phyloP scores from a whole-genome alignment of 352 stramenopile genomes.

The Pythium dissimile region DNA sequence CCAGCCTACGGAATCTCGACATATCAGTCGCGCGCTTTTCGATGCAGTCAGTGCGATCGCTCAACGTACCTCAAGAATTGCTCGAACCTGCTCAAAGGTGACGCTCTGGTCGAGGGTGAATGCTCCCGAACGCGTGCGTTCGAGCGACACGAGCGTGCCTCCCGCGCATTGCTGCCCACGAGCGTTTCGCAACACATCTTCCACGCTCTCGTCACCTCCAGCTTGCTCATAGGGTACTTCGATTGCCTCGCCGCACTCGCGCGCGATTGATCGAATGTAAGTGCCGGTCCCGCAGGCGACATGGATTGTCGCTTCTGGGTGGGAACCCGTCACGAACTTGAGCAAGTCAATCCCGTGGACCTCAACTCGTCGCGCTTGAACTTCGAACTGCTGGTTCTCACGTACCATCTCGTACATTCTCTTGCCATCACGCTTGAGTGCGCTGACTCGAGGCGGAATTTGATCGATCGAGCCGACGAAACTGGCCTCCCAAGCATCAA shows the following conservation, averaged over 20 bases:
- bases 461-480: constrained; percentile 79
- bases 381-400: constrained; percentile 52
- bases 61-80: constrained; percentile 30
- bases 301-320: constrained; percentile 56
- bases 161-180: constrained; percentile 29
- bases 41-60: neutral
- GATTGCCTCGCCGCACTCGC: constrained; percentile 74
- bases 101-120: constrained; percentile 54
- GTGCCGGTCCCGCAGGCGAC: constrained; percentile 73
- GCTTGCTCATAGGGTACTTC: constrained; percentile 28
- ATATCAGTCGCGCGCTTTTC: neutral
- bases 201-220: neutral
- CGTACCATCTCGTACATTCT: constrained; percentile 76
- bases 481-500: too few species aligned
- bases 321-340: constrained; percentile 45
- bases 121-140: constrained; percentile 57
- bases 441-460: constrained; percentile 71
- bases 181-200: constrained; percentile 27
- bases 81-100: constrained; percentile 52
- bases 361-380: constrained; percentile 55
- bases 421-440: constrained; percentile 74
- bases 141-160: constrained; percentile 58
- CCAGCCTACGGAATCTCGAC: constrained; percentile 26
- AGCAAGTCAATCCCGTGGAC: constrained; percentile 61
- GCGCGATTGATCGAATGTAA: constrained; percentile 86